phyloP scores from a whole-genome alignment of 768 basidiomycete species.

The Boletus barrowsii region DNA sequence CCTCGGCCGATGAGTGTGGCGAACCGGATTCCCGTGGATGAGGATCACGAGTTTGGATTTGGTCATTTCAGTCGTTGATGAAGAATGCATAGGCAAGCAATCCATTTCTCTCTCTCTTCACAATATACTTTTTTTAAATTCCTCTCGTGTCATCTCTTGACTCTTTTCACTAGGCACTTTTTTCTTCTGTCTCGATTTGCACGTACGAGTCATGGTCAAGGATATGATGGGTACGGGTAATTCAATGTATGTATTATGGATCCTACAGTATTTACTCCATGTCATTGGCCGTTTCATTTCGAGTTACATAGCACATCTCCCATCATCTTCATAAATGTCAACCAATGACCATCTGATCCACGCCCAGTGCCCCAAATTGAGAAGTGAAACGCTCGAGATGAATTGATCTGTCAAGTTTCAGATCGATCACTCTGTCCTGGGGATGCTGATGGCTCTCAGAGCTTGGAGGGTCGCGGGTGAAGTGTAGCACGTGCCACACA shows the following conservation, averaged over 20 bases:
- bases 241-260: constrained; percentile 14
- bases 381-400: too few species aligned
- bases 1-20: constrained; percentile 13
- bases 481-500: too few species aligned
- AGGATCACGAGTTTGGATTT: constrained; percentile 12
- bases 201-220: constrained; percentile 7
- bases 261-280: constrained; percentile 15
- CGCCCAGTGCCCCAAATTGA: too few species aligned
- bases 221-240: background rate
- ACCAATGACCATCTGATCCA: too few species aligned
- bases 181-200: constrained; percentile 2
- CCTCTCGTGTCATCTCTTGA: background rate
- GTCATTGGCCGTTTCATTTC: too few species aligned
- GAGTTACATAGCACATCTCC: too few species aligned
- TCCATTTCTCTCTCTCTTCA: background rate
- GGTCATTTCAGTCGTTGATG: background rate
- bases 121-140: constrained; percentile 3
- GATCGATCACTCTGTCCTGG: too few species aligned
- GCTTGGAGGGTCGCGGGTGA: too few species aligned
- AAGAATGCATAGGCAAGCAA: background rate
- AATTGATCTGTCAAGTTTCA: too few species aligned
- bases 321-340: too few species aligned
- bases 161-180: too few species aligned
- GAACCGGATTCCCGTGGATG: constrained; percentile 20
- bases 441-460: too few species aligned